phyloP scores from a whole-genome alignment of 371 early-diverging fungal species.

The Dichotomocladium elegans region DNA sequence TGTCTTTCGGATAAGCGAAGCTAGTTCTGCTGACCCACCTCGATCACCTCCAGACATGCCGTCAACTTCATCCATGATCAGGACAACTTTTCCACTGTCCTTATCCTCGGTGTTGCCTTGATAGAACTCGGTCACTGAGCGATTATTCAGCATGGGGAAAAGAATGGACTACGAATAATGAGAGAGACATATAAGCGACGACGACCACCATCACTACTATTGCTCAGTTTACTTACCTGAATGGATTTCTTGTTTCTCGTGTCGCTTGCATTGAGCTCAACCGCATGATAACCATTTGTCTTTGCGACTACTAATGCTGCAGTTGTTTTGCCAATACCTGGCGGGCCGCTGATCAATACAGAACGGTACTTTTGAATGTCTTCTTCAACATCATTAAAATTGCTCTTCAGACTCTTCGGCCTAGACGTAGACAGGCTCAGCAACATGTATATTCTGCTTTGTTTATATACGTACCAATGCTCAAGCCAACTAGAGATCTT shows the following conservation, averaged over 20 bases:
- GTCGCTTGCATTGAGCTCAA: conserved; percentile 99
- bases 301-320: conserved; percentile 89
- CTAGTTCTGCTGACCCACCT: conserved; percentile 95
- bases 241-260: conserved; percentile 88
- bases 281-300: conserved; percentile 74
- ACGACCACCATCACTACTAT: too few relatives aligned
- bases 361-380: conserved; percentile 53
- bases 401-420: conserved; percentile 20
- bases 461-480: conserved; percentile 48
- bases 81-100: conserved; percentile 53
- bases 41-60: conserved; percentile 99
- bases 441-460: background rate
- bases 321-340: conserved; percentile 99
- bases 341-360: conserved; percentile 92
- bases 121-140: conserved; percentile 71
- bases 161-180: conserved; percentile 14
- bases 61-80: conserved; percentile 99
- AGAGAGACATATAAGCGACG: background rate
- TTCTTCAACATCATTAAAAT: conserved; percentile 13
- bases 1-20: conserved; percentile 86
- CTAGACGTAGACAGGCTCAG: background rate
- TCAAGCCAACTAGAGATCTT: conserved; percentile 74
- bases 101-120: conserved; percentile 1
- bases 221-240: conserved; percentile 65
- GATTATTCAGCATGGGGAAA: conserved; percentile 57